Base-by-base conservation (phyloP, 2,329 filamentous ascomycete species). In the Fusarium sp. region DNA sequence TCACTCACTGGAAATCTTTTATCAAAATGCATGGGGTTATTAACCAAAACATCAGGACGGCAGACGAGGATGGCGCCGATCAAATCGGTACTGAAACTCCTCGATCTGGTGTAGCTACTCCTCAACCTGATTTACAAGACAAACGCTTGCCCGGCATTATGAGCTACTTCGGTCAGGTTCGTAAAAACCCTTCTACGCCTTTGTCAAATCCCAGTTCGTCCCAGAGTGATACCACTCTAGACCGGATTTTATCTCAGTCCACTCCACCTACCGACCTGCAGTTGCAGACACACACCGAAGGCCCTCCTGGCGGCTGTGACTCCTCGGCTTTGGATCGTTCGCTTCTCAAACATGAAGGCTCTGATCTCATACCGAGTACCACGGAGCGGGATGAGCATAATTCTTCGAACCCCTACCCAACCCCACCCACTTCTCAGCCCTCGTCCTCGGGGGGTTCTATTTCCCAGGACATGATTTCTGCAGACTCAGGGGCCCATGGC, bases 131-230 rank as follows among this genome's bases (percentile, higher is more conserved):
- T 81, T 90, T 91, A 68, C 90, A 92, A 76, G 96, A 99, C 83
- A 97, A 97, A 83, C 91, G 96, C 82, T 86, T 97, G 77, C 96
- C 96, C 72, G 93, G 94, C 78, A 97, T 98, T 83, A 91, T 96
- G 87, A 96, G 91, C 85, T 97, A 96, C 86, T 97, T 98, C 87
- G 91, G 91, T 84, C 96, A 99, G 95, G 96, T 99, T 97, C 90
- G 96, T 97, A 87, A 88, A 86, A 88, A 87, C 84, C 88, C 89
- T 89, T 86, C 87, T 86, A 78, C 56, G 62, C 67, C 62, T 68
- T 71, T 64, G 66, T 78, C 79, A 79, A 74, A 77, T 78, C 71
- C 79, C 75, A 76, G 75, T 77, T 73, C 68, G 74, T 77, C 77
- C 74, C 79, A 78, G 73, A 78, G 64, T 66, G 56, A 68, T 68